phyloP scores from a whole-genome alignment of 1,284 basidiomycete species.

The Ceratobasidium sp. region DNA sequence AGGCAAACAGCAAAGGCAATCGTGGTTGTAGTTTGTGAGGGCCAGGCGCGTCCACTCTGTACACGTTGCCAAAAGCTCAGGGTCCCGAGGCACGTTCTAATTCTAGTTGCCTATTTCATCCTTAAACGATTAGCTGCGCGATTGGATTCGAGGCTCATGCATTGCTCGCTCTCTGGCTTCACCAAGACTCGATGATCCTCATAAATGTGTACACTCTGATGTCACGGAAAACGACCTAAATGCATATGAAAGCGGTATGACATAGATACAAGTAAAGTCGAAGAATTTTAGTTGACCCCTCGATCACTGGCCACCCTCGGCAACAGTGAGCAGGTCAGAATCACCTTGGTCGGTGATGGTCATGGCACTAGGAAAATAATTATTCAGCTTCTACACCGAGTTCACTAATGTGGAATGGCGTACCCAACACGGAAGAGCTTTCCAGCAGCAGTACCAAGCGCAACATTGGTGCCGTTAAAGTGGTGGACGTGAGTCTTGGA shows the following conservation, averaged over 20 bases:
- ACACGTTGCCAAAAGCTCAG: conserved; percentile 44
- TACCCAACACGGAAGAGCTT: conserved; percentile 99
- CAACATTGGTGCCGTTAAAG: conserved; percentile 96
- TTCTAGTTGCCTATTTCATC: conserved; percentile 62
- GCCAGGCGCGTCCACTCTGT: background rate
- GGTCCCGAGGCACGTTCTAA: conserved; percentile 53
- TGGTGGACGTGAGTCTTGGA: conserved; percentile 98
- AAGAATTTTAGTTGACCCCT: background rate
- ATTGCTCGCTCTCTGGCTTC: background rate
- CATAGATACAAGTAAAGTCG: conserved; percentile 29
- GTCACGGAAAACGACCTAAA: conserved; percentile 3
- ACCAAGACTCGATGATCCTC: too few relatives aligned
- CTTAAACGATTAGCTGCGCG: background rate
- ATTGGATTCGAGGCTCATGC: background rate
- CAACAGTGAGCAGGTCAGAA: conserved; percentile 84
- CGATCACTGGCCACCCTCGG: conserved; percentile 43
- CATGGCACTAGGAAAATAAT: conserved; percentile 75
- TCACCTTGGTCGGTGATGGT: conserved; percentile 97
- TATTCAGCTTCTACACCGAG: background rate
- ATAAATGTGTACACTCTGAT: background rate
- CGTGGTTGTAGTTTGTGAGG: background rate
- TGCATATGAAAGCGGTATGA: conserved; percentile 11
- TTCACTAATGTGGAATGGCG: conserved; percentile 48
- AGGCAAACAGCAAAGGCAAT: background rate
- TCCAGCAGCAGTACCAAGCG: conserved; percentile 98